Evolutionary conservation across 1,284 basidiomycete species (phyloP).

Genomic region (Filobasidium uniguttulatum): DNA sequence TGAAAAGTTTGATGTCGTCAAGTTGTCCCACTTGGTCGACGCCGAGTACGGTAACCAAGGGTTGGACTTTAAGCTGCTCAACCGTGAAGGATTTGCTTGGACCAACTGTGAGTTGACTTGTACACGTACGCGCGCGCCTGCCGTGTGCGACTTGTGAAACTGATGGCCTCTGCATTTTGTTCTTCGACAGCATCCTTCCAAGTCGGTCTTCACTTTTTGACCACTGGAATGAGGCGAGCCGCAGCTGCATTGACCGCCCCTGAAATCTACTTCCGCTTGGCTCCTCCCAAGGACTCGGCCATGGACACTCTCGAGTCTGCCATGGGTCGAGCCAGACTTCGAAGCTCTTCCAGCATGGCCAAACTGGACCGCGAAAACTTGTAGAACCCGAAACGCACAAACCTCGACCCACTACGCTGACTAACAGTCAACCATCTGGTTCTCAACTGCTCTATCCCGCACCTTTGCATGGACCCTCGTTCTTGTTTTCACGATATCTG

Average conservation of each 20-base stretch:
- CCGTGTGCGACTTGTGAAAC: constrained; percentile 1
- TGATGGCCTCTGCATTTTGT: too few species aligned
- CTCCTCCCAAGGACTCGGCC: constrained; percentile 6
- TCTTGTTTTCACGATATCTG: too few species aligned
- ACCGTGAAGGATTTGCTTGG: constrained; percentile 94
- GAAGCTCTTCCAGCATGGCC: too few species aligned
- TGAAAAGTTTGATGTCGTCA: constrained; percentile 97
- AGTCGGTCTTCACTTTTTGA: constrained; percentile 86
- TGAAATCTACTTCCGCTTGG: constrained; percentile 17
- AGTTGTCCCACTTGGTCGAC: constrained; percentile 84
- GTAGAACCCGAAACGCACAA: too few species aligned
- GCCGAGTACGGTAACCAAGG: constrained; percentile 99
- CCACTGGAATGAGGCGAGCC: constrained; percentile 83
- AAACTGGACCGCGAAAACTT: too few species aligned
- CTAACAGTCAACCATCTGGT: too few species aligned
- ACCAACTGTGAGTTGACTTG: constrained; percentile 67
- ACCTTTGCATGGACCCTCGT: too few species aligned
- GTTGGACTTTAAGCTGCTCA: constrained; percentile 89
- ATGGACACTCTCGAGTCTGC: neutral
- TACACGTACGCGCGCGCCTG: neutral
- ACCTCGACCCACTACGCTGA: too few species aligned
- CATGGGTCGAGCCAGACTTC: constrained; percentile 7
- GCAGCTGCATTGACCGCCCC: constrained; percentile 58
- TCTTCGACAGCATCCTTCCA: constrained; percentile 66
- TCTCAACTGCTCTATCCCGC: too few species aligned